Evolutionary conservation across 495 filamentous ascomycete species (phyloP).

Genomic region (Penicillium fimorum): DNA sequence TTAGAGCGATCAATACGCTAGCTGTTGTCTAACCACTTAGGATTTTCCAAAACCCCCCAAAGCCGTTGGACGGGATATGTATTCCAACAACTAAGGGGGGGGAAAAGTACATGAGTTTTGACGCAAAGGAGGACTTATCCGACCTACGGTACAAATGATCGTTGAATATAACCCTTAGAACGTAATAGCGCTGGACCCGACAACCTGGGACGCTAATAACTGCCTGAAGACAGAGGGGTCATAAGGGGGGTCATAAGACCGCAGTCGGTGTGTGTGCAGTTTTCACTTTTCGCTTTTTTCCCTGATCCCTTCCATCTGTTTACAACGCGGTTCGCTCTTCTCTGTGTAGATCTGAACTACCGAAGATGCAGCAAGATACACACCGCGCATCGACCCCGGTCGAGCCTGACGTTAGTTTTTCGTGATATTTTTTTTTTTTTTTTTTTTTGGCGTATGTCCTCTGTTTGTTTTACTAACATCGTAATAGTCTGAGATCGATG

Average conservation of each 20-base stretch:
- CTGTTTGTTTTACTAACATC: constrained; percentile 4
- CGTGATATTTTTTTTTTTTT: not conserved
- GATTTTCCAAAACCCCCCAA: not conserved
- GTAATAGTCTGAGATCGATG: constrained; percentile 25
- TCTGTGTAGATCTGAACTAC: not conserved
- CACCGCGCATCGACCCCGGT: constrained; percentile 19
- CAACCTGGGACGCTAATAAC: constrained; percentile 20
- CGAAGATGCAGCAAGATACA: constrained; percentile 12
- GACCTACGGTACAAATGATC: not conserved
- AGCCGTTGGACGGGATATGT: constrained; percentile 2
- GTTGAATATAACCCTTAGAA: not conserved
- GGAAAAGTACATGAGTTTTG: not conserved
- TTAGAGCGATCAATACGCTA: constrained; percentile 4
- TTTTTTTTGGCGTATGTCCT: not conserved
- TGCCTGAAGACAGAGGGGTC: constrained; percentile 24
- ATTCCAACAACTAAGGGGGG: not conserved
- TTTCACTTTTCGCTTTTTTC: constrained; percentile 15
- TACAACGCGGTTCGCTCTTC: not conserved
- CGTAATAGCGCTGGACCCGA: constrained; percentile 14
- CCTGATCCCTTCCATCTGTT: not conserved
- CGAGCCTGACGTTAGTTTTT: constrained; percentile 35
- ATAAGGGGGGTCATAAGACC: constrained; percentile 19
- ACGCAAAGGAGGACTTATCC: not conserved
- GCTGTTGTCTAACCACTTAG: constrained; percentile 1
- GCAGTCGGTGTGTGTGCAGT: constrained; percentile 22